Percentiles rank a stretch among this genome's conserved stretches.
Evolutionary conservation across 139 green algal species (phyloP).

Genomic region (Trebouxia sp.): DNA sequence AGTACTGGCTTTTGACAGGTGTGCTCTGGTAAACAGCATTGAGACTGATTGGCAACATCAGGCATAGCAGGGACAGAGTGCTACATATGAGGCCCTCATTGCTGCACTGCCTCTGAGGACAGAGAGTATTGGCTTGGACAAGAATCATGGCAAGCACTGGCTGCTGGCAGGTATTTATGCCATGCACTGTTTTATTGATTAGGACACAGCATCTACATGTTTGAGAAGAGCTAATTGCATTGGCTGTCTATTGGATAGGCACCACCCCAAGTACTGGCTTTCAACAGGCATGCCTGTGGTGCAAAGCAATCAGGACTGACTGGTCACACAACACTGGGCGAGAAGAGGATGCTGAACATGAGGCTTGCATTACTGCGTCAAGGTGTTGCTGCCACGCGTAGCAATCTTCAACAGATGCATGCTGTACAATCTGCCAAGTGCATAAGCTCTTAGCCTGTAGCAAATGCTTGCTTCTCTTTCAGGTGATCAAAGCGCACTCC

Average conservation of each 20-base stretch:
- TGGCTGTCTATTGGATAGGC: too few relatives aligned
- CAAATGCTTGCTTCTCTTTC: constrained; percentile 2
- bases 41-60: background rate
- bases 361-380: background rate
- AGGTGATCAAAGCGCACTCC: constrained; percentile 39
- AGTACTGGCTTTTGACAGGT: constrained; percentile 65
- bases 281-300: too few relatives aligned
- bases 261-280: too few relatives aligned
- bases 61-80: background rate
- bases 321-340: too few relatives aligned
- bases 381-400: background rate
- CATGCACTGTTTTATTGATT: background rate
- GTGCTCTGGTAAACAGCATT: too few relatives aligned
- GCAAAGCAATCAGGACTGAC: too few relatives aligned
- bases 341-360: too few relatives aligned
- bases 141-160: background rate
- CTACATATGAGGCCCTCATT: background rate
- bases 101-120: background rate
- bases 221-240: too few relatives aligned
- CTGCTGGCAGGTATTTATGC: background rate
- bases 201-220: too few relatives aligned
- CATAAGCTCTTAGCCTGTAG: background rate
- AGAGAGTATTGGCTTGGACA: background rate
- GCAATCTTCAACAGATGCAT: background rate
- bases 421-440: background rate